Base-by-base conservation (phyloP, 257 asterid genomes). In the Nicotiana undulata region DNA sequence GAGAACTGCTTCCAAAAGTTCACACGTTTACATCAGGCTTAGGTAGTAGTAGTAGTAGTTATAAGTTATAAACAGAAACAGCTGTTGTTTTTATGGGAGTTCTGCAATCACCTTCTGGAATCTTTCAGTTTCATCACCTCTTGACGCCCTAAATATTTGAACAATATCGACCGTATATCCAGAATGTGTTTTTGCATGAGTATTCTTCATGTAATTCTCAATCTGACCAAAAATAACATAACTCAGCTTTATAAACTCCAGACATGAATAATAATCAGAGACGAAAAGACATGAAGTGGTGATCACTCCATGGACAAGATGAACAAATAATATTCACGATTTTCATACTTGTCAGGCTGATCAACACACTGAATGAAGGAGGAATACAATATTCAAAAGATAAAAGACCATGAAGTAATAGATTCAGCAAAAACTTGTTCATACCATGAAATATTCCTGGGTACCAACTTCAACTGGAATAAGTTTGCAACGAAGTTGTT, bases 161-260 rank as follows among this genome's bases (percentile, higher is more conserved):
- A 85, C 79, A 67, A 95, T 90, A 80, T 91, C 91, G 53, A 90
- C 97, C 60, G 84, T 82, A 82, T 91, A 95, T 67, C 70, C 40
- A 22, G 94, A 87, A 85, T 95, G 99, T 0, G 99, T 95, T 88
- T 89, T 91, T 76, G 96, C 99, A 88, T 95, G 98, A 31, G 98
- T 95, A 82, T 93, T 93, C 88, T 86, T 91, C 87, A 93, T 86
- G 86, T 92, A 95, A 40, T 86, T 90, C 89, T 91, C 92, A 80
- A 95, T 88, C 98, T 95, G 90, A 83, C 22, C 65, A 79, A 64
- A 79, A 28, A 79, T 18, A 52, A 70, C 26, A 17, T 28, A 32
- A 74, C 32, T 79, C 77, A 4, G 64, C 49, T 79, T 64, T 51
- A 79, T 26, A 49, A 31, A 49, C 16, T 74, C 5, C 60, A 24